These are phyloP conservation scores for Ustilago trichophora DNA, from an alignment of 1,284 basidiomycete genomes.

Conservation along the genomic window DNA sequence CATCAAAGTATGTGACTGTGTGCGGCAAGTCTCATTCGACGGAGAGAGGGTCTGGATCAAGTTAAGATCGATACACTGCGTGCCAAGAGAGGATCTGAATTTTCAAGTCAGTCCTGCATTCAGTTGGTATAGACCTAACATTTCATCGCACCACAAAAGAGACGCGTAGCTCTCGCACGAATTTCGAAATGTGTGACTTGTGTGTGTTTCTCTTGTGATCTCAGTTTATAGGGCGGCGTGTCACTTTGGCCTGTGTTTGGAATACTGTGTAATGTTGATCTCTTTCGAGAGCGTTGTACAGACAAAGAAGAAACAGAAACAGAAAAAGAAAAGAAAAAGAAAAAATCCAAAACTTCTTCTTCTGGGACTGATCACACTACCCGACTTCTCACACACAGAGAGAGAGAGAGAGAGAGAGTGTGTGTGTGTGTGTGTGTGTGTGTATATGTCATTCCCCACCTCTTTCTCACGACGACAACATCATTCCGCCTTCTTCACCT, in stretches of 20 bases:
- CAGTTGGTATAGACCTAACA: too few species aligned
- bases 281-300: not conserved
- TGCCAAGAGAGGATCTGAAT: too few species aligned
- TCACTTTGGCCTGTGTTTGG: slow-evolving; percentile 5
- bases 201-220: too few species aligned
- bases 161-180: slow-evolving; percentile 10
- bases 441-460: not conserved
- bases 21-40: too few species aligned
- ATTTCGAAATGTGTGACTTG: not conserved
- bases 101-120: too few species aligned
- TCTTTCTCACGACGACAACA: too few species aligned
- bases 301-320: not conserved
- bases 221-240: too few species aligned
- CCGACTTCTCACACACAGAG: not conserved
- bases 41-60: too few species aligned
- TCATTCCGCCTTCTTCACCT: too few species aligned
- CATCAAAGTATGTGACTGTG: too few species aligned
- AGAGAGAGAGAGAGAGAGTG: too few species aligned
- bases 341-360: slow-evolving; percentile 22
- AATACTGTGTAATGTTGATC: not conserved
- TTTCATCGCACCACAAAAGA: not conserved
- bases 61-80: too few species aligned
- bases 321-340: not conserved
- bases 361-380: slow-evolving; percentile 19
- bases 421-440: not conserved